A percentile compares a stretch with the other conserved stretches of the same genome.
phyloP scores from a whole-genome alignment of 2,329 filamentous ascomycete genomes.

The Stagonosporopsis chrysanthemi region DNA sequence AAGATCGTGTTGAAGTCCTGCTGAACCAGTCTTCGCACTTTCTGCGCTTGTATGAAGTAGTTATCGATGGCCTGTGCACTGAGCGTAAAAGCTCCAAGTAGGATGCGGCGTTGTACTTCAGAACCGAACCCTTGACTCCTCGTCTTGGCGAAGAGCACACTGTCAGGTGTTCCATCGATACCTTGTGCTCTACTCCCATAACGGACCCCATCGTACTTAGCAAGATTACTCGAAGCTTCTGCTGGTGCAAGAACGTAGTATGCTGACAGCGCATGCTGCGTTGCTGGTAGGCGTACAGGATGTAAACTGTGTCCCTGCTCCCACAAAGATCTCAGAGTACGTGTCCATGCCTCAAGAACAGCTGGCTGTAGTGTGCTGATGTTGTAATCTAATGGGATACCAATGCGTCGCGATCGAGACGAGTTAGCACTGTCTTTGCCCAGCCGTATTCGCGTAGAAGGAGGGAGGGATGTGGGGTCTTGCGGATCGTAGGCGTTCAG shows the following conservation, averaged over 20 bases:
- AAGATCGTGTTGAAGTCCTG: constrained; percentile 87
- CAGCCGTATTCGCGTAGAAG: constrained; percentile 60
- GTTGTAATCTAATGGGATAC: constrained; percentile 81
- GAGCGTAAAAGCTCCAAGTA: constrained; percentile 88
- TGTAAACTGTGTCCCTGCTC: constrained; percentile 73
- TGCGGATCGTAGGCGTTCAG: constrained; percentile 68
- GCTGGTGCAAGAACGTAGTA: constrained; percentile 97
- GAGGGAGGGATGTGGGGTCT: constrained; percentile 77
- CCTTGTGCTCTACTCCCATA: constrained; percentile 72
- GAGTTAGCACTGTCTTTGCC: background rate
- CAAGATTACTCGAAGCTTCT: constrained; percentile 93
- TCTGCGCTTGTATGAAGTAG: constrained; percentile 94
- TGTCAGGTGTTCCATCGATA: constrained; percentile 64
- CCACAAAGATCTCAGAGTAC: constrained; percentile 66
- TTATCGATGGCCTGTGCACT: constrained; percentile 93
- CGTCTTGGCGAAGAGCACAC: constrained; percentile 70
- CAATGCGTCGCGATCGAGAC: constrained; percentile 54
- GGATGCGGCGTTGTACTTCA: constrained; percentile 85
- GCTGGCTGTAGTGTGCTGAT: constrained; percentile 76
- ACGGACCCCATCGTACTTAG: constrained; percentile 96
- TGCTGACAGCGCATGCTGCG: constrained; percentile 83
- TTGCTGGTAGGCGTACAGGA: constrained; percentile 81
- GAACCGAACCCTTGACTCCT: constrained; percentile 78
- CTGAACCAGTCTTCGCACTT: constrained; percentile 82
- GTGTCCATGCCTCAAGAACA: constrained; percentile 74